Evolutionary conservation across 352 stramenopile genomes (phyloP).

Genomic region (Phytophthora pini): DNA sequence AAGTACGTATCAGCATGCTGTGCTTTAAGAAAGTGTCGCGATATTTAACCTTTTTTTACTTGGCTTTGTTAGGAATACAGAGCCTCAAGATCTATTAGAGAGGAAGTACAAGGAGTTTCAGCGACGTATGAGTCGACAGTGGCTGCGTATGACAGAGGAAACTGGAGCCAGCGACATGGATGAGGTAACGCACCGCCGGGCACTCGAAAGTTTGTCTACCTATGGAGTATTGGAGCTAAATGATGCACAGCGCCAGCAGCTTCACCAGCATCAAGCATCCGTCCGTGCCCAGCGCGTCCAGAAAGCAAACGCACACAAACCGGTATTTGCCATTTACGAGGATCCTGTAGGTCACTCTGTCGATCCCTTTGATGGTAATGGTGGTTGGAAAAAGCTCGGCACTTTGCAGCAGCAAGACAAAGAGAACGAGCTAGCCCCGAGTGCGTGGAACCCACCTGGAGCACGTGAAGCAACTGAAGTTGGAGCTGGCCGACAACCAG

Average conservation of each 20-base stretch:
- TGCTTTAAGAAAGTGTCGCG: neutral
- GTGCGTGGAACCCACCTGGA: conserved; percentile 51
- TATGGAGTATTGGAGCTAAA: conserved; percentile 57
- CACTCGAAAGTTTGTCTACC: conserved; percentile 67
- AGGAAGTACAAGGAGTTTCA: conserved; percentile 88
- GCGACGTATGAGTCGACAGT: conserved; percentile 83
- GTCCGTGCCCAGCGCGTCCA: conserved; percentile 62
- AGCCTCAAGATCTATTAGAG: conserved; percentile 69
- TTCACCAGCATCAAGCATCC: conserved; percentile 71
- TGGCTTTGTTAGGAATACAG: conserved; percentile 56
- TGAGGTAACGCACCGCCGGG: conserved; percentile 62
- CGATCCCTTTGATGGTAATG: conserved; percentile 65
- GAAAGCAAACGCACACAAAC: conserved; percentile 73
- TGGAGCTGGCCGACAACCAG: conserved; percentile 11
- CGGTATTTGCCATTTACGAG: conserved; percentile 88
- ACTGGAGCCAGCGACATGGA: conserved; percentile 24
- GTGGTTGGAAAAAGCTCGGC: conserved; percentile 74
- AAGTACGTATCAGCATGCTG: conserved; percentile 59
- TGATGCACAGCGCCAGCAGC: conserved; percentile 60
- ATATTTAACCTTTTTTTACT: conserved; percentile 6
- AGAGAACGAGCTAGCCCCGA: conserved; percentile 68
- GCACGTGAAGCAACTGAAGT: neutral
- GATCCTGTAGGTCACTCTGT: conserved; percentile 58
- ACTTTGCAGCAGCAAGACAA: conserved; percentile 80
- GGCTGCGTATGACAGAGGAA: conserved; percentile 71